phyloP scores from a whole-genome alignment of 768 basidiomycete species.

The Lactarius deliciosus region DNA sequence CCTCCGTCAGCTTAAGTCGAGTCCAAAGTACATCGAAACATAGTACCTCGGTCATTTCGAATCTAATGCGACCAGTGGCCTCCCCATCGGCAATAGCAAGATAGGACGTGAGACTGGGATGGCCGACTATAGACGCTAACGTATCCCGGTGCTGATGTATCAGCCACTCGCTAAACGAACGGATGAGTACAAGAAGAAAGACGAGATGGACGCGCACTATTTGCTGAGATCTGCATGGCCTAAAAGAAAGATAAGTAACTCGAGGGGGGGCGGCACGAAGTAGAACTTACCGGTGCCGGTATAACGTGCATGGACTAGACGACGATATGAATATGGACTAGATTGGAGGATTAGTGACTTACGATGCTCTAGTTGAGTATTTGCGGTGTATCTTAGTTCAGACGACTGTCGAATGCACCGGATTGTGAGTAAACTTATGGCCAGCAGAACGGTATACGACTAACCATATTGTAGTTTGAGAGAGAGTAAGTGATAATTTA shows the following conservation, averaged over 20 bases:
- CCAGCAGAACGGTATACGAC: conserved; percentile 26
- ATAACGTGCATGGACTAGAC: conserved; percentile 88
- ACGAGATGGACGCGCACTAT: conserved; percentile 56
- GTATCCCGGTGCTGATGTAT: conserved; percentile 98
- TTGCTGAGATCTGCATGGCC: conserved; percentile 97
- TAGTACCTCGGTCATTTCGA: conserved; percentile 93
- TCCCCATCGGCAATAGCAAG: conserved; percentile 94
- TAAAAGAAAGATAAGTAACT: conserved; percentile 35
- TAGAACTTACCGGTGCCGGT: conserved; percentile 81
- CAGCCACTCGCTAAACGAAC: conserved; percentile 79
- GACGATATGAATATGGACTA: conserved; percentile 28
- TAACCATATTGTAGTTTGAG: conserved; percentile 14
- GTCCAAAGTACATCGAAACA: background rate
- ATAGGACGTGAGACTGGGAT: conserved; percentile 81
- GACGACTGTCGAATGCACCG: conserved; percentile 56
- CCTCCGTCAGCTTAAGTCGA: background rate
- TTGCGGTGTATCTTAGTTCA: conserved; percentile 93
- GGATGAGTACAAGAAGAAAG: conserved; percentile 25
- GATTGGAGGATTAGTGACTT: conserved; percentile 38
- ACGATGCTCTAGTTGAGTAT: conserved; percentile 95
- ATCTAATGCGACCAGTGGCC: conserved; percentile 81
- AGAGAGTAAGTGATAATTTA: background rate
- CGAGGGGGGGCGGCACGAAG: conserved; percentile 1
- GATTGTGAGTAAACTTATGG: conserved; percentile 2
- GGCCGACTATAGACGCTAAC: conserved; percentile 89